Evolutionary conservation across 345 rosid genomes (phyloP), one percentile per base, ranked within the genome.

Genomic region (Isatis tinctoria): DNA sequence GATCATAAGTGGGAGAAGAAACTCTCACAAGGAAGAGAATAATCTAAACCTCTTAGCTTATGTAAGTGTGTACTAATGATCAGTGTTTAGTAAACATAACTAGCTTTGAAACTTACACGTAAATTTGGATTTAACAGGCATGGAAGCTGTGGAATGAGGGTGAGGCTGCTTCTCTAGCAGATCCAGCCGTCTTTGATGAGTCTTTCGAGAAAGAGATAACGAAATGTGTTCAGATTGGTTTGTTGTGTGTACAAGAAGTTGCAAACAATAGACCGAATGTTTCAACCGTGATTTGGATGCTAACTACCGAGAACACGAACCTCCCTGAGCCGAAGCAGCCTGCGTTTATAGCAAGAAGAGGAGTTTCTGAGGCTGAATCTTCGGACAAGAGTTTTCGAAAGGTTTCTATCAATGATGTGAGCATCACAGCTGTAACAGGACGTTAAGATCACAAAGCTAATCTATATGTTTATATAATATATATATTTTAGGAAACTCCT

Each of bases 1-100:
- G 71, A 81, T 86, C 26, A 51, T 78, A 13, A 81, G 79, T 53
- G 85, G 88, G n/a, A 81, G 54, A 65, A 70, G 58, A 67, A 84
- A 78, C 83, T 75, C 81, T 43, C 45, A 70, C 39, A 67, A 81
- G 24, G 67, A 81, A 4, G 84, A 77, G 13, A 65, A 36, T 0
- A 53, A 68, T 41, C 60, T 36, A 8, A 78, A 60, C 54, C 84
- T 80, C 12, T 64, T 78, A 6, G 74, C 70, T 69, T 73, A 72
- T 77, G 82, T 83, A 75, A 82, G 85, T 39, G 45, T 74, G 26
- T 20, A 44, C 44, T 39, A 62, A 8, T 47, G 44, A 11, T 43
- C 5, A 51, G 35, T 35, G 36, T 24, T 58, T 37, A 43, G 26
- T 48, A 47, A n/a, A 17, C 57, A 56, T 73, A 13, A 7, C 41